Evolutionary conservation across 768 basidiomycete species (phyloP).

Genomic region (Suillus cothurnatus): DNA sequence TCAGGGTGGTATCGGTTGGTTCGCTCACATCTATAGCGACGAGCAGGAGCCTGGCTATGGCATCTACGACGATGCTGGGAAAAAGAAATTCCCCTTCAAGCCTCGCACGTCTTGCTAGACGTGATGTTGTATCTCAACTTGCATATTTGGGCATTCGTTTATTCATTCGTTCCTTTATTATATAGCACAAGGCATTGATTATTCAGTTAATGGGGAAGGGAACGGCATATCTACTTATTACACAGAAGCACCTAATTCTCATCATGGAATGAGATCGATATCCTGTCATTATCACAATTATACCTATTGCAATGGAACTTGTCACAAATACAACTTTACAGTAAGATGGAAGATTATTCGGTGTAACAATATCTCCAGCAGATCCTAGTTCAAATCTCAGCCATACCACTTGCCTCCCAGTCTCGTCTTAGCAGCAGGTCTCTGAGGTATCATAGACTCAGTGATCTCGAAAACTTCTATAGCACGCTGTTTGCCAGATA

Average conservation of each 20-base stretch:
- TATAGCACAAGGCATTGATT: background rate
- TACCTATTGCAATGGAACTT: background rate
- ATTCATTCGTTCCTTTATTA: background rate
- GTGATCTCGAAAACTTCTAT: conserved; percentile 86
- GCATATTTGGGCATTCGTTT: background rate
- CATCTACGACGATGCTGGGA: conserved; percentile 52
- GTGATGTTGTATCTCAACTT: background rate
- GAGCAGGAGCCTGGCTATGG: conserved; percentile 69
- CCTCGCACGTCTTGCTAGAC: conserved; percentile 61
- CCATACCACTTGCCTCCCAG: conserved; percentile 77
- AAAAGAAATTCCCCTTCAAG: conserved; percentile 63
- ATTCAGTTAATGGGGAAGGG: background rate
- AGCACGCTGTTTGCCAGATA: conserved; percentile 58
- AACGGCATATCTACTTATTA: background rate
- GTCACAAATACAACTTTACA: background rate
- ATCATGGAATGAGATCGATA: background rate
- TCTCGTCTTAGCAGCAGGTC: conserved; percentile 57
- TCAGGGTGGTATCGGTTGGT: conserved; percentile 77
- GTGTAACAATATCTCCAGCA: background rate
- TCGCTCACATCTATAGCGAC: conserved; percentile 79
- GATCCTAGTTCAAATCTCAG: conserved; percentile 26
- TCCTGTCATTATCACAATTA: background rate
- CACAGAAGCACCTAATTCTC: background rate
- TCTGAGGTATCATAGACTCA: conserved; percentile 73
- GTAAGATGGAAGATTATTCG: background rate